Evolutionary conservation across 2,329 filamentous ascomycete genomes (phyloP).

Genomic region (Paraphaeosphaeria minitans): DNA sequence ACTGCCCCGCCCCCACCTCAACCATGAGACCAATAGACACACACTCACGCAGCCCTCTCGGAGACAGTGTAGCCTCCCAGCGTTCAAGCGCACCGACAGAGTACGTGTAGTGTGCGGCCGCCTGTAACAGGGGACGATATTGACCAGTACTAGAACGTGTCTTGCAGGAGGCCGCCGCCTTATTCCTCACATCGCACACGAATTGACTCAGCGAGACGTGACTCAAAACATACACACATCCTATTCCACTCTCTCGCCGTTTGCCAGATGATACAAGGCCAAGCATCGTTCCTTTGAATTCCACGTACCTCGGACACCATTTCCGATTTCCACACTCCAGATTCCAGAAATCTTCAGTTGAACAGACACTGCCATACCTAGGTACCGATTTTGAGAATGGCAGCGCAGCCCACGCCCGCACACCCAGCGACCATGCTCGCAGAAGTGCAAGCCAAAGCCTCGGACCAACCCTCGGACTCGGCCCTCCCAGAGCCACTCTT

Average conservation of each 20-base stretch:
- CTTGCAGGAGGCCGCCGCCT: neutral
- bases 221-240: neutral
- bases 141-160: neutral
- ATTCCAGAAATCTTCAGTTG: too few relatives aligned
- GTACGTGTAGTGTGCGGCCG: neutral
- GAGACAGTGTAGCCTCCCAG: neutral
- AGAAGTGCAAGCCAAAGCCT: slow-evolving; percentile 16
- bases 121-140: neutral
- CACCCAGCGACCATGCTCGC: slow-evolving; percentile 22
- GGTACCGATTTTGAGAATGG: neutral
- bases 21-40: too few relatives aligned
- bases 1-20: too few relatives aligned
- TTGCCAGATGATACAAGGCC: neutral
- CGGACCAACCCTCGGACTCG: slow-evolving; percentile 8
- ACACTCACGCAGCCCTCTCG: neutral
- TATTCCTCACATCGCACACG: neutral
- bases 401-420: slow-evolving; percentile 2
- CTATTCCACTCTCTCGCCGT: neutral
- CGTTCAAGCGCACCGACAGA: neutral
- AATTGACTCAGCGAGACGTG: neutral
- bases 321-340: too few relatives aligned
- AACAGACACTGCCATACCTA: neutral
- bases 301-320: too few relatives aligned
- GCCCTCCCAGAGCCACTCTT: slow-evolving; percentile 38
- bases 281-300: neutral